Base-by-base conservation (phyloP, 1,284 basidiomycete species). In the Pulveroboletus sp. region DNA sequence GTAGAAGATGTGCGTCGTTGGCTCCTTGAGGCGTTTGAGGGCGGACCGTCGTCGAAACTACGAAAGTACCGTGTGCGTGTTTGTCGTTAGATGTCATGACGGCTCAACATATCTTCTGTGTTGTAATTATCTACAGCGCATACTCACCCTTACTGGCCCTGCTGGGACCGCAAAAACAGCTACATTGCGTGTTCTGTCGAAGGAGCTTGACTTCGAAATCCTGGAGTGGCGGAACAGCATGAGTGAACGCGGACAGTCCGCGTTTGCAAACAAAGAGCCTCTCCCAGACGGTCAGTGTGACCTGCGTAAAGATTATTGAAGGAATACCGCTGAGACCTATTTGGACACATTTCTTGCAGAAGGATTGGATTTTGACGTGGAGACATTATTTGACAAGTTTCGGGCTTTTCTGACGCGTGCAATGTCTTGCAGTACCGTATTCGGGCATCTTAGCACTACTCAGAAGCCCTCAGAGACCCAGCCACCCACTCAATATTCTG, bases 161-260 rank as follows among this genome's bases (percentile, higher is more conserved):
- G 89, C 95, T 10, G 97, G 96, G 1, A 85, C 87, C 0, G 96
- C 86, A 0, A 99, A 99, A 77, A 96, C 96, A 0, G 83, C 94
- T 0, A 93, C 93, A 0, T 64, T 98, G 1, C 83, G 83, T 14
- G 81, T 95, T 0, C 75, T 99, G 9, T 81, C 92, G 0, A 73
- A 77, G 24, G 90, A 96, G 64, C 75, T 97, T 58, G 84, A 81
- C 4, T 84, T 92, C 49, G 90, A 96, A 42, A 79, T 98, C 22
- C 69, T 94, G 29, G 96, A 99, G 71, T 98, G 95, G 94, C 78
- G 82, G 48, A 92, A 87, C 64, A 74, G 79, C 2, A 74, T 80
- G 62, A 82, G 78, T 45, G 83, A 86, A 49, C 66, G 44, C 14
- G 44, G 58, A 22, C 46, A 54, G 1, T 42, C 57, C 31, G 22